Base-by-base conservation (phyloP, 164 flowering plant species). In the Aristolochia californica region DNA sequence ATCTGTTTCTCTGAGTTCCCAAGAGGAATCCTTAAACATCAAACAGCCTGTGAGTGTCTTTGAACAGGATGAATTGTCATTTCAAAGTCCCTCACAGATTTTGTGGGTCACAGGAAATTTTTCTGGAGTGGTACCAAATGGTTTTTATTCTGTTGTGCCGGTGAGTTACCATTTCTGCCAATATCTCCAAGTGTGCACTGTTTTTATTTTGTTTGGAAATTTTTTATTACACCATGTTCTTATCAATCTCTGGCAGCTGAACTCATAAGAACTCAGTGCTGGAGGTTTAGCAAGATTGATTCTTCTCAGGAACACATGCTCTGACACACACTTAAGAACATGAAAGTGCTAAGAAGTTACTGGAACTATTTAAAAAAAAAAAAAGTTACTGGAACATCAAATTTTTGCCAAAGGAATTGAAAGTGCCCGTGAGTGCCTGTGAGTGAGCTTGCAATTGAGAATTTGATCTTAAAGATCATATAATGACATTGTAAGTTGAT, bases 91-190 rank as follows among this genome's bases (percentile, higher is more conserved):
- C 51, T 88, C 95, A 47, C 84, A 88, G 66, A 82, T 83, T 70
- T 83, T 94, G 25, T 90, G 99, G 97, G 75, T 66, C 45, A 86
- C 84, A 53, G 96, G 97, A 63, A 72, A 73, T 61, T 87, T 85
- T 68, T 80, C 87, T 69, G 89, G 81, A 53, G 78, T 78, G n/a
- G 88, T 90, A 57, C 96, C 99, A 23, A 77, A 85, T 83, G 97
- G 99, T 48, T 93, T 93, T 73, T 93, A 87, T 61, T 87, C 90
- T 64, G 83, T 87, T 62, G 69, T 83, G 66, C 88, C 87, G 68
- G 97, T 93, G 69, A 85, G 96, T 54, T 62, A 58, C 16, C 7
- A 16, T 56, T 40, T 21, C 27, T 23, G 26, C 8, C 21, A 54
- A 12, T 54, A 13, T 28, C 43, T 54, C 16, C 28, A 8, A 24